Evolutionary conservation across 148 eudicot genomes (phyloP), one percentile per base, ranked within the genome.

Genomic region (Linanthus parryae): DNA sequence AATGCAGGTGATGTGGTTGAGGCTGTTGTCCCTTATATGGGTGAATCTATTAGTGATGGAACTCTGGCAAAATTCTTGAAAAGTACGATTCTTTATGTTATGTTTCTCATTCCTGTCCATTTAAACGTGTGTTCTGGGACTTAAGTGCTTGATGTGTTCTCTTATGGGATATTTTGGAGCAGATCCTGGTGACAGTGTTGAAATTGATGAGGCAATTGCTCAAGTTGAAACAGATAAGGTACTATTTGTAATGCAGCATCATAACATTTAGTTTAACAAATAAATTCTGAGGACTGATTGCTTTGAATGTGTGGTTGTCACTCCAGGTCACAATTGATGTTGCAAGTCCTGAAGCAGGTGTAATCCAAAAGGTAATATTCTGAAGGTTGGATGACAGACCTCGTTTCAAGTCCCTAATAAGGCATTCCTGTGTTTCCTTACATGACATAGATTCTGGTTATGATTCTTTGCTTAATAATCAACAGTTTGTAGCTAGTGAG

Each of bases 191-290:
- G 98, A 92, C 61, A 68, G 70, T 51, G 98, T 92, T 26, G 85
- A 71, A 59, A 69, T 77, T 54, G 98, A 87, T 69, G 98, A 87
- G 68, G 75, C 96, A 46, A 92, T 91, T 58, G 98, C 96, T 22
- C 98, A 92, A 64, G 52, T 87, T 62, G 96, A 92, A 75, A 92
- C 98, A 29, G 94, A 92, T 58, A 92, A 90, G 90, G 97, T 89
- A 71, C 54, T 39, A 18, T 21, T 34, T 43, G 21, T 33, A 20
- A 29, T 34, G 18, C 4, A 7, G 15, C 7, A 21, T 1, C 8
- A 2, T 27, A 24, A n/a, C n/a, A 24, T n/a, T n/a, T n/a, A n/a
- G n/a, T n/a, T n/a, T n/a, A n/a, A n/a, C n/a, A n/a, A n/a, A n/a
- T n/a, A 27, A 9, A 37, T 33, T 46, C 24, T 34, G 23, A 13